Conservation (phyloP, 805 yeast genomes). For the Ogataea glucozyma region DNA sequence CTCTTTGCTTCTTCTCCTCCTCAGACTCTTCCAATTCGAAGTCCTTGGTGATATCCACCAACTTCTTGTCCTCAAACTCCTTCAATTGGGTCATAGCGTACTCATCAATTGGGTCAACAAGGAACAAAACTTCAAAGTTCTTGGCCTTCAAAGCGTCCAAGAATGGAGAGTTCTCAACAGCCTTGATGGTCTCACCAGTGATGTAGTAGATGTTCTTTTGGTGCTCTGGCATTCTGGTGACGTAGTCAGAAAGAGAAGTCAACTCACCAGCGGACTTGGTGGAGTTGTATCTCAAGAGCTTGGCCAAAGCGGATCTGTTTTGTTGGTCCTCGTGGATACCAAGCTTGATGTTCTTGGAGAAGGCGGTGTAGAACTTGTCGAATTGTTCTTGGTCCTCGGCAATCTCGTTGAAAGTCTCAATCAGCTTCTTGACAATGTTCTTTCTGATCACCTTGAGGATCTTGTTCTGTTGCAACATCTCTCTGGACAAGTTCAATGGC, state of each 20-base stretch:
- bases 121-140: conserved; percentile 96
- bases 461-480: conserved; percentile 99
- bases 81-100: conserved; percentile 99
- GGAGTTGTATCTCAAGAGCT: conserved; percentile 94
- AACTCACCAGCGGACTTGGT: conserved; percentile 92
- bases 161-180: conserved; percentile 99
- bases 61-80: conserved; percentile 99
- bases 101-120: conserved; percentile 99
- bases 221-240: conserved; percentile 99
- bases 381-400: conserved; percentile 99
- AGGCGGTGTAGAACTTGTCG: conserved; percentile 96
- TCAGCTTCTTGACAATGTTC: conserved; percentile 97
- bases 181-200: conserved; percentile 98
- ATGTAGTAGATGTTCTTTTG: conserved; percentile 99
- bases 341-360: conserved; percentile 96
- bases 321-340: conserved; percentile 99
- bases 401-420: conserved; percentile 98
- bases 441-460: conserved; percentile 98
- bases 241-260: conserved; percentile 95
- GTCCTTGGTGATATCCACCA: conserved; percentile 98
- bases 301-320: conserved; percentile 94
- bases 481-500: conserved; percentile 99
- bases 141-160: conserved; percentile 97
- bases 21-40: conserved; percentile 98
- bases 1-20: conserved; percentile 94